Percentiles rank a stretch among this genome's conserved stretches.
phyloP scores from a whole-genome alignment of 148 eudicot genomes.

The Amaranthus cruentus region DNA sequence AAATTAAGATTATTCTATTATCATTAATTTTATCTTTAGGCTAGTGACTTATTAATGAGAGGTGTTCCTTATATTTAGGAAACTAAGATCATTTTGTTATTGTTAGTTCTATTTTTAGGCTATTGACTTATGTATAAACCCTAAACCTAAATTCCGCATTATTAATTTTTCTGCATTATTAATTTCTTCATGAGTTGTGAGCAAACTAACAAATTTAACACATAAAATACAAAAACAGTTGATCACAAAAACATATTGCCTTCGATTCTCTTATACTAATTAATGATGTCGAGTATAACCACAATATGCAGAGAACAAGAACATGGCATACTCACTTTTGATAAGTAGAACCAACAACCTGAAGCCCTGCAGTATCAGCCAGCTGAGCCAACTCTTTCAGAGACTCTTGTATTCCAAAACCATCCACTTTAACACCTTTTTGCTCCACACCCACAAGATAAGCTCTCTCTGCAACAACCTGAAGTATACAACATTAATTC shows the following conservation, averaged over 20 bases:
- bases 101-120: too few relatives aligned
- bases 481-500: conserved; percentile 15
- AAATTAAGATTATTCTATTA: too few relatives aligned
- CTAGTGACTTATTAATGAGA: too few relatives aligned
- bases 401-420: conserved; percentile 86
- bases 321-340: conserved; percentile 61
- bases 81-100: too few relatives aligned
- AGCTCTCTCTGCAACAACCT: conserved; percentile 90
- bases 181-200: too few relatives aligned
- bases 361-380: conserved; percentile 96
- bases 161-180: too few relatives aligned
- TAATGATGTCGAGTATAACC: not conserved
- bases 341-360: conserved; percentile 77
- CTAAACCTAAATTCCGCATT: too few relatives aligned
- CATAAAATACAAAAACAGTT: too few relatives aligned
- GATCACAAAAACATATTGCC: not conserved
- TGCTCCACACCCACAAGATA: conserved; percentile 85
- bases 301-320: not conserved
- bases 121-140: too few relatives aligned
- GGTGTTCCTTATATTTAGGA: too few relatives aligned
- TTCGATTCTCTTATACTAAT: not conserved
- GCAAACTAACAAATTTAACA: too few relatives aligned
- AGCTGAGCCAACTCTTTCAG: conserved; percentile 81
- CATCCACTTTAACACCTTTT: conserved; percentile 52
- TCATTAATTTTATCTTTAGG: too few relatives aligned